Evolutionary conservation across 148 eudicot genomes (phyloP).

Genomic region (Rhododendron kiyosumense): DNA sequence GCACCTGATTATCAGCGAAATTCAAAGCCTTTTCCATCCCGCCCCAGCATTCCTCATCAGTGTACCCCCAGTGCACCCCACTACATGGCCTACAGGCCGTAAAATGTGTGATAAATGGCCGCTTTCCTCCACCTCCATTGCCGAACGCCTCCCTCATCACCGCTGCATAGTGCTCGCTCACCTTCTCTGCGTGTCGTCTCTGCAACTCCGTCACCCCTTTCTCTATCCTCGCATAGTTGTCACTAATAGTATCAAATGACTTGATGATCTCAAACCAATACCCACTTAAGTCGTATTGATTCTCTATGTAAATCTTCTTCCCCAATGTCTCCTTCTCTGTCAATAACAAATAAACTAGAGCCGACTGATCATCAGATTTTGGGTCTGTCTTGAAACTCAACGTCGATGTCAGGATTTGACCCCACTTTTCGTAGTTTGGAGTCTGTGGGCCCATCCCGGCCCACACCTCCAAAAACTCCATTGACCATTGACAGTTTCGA

Average conservation of each 20-base stretch:
- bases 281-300: conserved; percentile 11
- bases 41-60: neutral
- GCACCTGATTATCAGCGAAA: neutral
- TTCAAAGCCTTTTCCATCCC: neutral
- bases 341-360: neutral
- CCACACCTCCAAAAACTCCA: neutral
- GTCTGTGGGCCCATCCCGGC: neutral
- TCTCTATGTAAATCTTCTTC: neutral
- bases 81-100: neutral
- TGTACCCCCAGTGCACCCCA: neutral
- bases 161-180: neutral
- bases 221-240: conserved; percentile 25
- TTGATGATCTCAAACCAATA: conserved; percentile 55
- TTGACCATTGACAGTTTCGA: neutral
- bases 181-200: conserved; percentile 30
- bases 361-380: neutral
- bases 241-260: conserved; percentile 18
- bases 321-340: neutral
- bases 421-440: conserved; percentile 55
- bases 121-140: neutral
- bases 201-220: conserved; percentile 21
- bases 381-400: conserved; percentile 42
- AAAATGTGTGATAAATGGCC: neutral
- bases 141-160: neutral
- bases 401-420: conserved; percentile 22